phyloP scores from a whole-genome alignment of 257 asterid genomes.

The Rhazya stricta region DNA sequence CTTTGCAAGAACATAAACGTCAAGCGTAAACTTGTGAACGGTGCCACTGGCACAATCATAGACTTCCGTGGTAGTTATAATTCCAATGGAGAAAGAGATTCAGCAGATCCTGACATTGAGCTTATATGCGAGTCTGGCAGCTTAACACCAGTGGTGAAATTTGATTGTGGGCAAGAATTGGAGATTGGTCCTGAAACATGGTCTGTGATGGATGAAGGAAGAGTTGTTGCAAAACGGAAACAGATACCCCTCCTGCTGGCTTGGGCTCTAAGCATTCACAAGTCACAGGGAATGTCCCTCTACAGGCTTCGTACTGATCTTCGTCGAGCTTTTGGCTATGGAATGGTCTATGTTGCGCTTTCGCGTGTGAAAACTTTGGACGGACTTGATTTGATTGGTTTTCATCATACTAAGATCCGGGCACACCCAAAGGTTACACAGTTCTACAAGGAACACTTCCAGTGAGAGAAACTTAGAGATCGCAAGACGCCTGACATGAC shows the following conservation, averaged over 20 bases:
- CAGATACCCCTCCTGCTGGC: constrained; percentile 74
- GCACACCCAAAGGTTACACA: constrained; percentile 75
- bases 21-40: constrained; percentile 52
- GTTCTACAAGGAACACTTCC: constrained; percentile 34
- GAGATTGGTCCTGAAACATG: constrained; percentile 52
- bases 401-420: constrained; percentile 38
- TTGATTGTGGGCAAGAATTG: constrained; percentile 54
- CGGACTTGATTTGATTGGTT: constrained; percentile 61
- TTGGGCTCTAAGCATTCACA: constrained; percentile 90
- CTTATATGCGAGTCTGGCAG: constrained; percentile 40
- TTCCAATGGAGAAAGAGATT: constrained; percentile 6
- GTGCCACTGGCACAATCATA: constrained; percentile 62
- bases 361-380: constrained; percentile 59
- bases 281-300: constrained; percentile 79
- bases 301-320: constrained; percentile 60
- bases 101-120: constrained; percentile 14
- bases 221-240: constrained; percentile 45
- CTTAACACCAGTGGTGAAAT: constrained; percentile 59
- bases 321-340: constrained; percentile 53
- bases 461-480: neutral
- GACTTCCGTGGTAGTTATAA: constrained; percentile 22
- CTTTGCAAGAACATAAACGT: constrained; percentile 47
- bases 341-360: constrained; percentile 86
- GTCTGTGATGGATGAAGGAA: constrained; percentile 54
- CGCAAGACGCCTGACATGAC: neutral